These are phyloP conservation scores for Ampelocalamus luodianensis DNA, from an alignment of 176 grass and related monocot genomes.

Conservation along the genomic window DNA sequence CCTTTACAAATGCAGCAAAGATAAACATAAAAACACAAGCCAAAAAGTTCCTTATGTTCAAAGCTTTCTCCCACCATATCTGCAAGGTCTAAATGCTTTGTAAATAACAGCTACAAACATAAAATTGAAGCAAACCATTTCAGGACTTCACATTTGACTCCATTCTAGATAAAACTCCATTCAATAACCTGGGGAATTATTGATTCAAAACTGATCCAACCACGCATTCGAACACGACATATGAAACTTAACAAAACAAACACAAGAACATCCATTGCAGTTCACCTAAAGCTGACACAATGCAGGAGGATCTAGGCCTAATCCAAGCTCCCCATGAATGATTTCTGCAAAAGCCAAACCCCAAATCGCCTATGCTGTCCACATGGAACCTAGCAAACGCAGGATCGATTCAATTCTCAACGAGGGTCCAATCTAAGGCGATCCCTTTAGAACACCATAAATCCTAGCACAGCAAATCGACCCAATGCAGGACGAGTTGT, in stretches of 20 bases:
- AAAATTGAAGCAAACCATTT: neutral
- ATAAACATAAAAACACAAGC: neutral
- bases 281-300: neutral
- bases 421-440: neutral
- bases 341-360: neutral
- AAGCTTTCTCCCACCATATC: neutral
- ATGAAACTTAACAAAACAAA: neutral
- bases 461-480: neutral
- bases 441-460: neutral
- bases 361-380: neutral
- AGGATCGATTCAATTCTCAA: neutral
- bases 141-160: neutral
- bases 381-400: slow-evolving; percentile 8
- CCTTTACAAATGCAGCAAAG: neutral
- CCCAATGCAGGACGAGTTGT: neutral
- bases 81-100: neutral
- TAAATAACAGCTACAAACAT: neutral
- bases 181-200: neutral
- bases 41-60: neutral
- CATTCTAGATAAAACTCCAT: neutral
- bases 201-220: neutral
- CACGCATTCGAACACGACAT: neutral
- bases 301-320: neutral
- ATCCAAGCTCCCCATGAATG: neutral
- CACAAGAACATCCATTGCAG: neutral